Base-by-base conservation (phyloP, 2,329 filamentous ascomycete genomes). In the Trichoderma sp. region DNA sequence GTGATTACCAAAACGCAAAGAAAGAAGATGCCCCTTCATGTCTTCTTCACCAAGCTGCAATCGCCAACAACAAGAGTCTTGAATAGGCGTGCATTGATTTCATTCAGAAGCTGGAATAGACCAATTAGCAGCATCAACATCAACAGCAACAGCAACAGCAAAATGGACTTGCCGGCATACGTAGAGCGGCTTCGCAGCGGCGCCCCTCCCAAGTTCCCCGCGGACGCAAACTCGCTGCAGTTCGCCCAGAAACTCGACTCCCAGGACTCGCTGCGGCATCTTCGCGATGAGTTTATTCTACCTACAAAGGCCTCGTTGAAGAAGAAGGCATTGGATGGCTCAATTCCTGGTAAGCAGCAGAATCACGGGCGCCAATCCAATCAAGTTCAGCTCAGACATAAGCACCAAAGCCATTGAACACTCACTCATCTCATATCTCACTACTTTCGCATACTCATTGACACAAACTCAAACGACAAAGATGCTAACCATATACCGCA, bases 241-340 rank as follows among this genome's bases (percentile, higher is more conserved):
- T 89, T 85, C 78, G 87, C 88, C 2, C 79, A 78, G 73, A 75
- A 76, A 58, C 83, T 92, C 6, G 91, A 93, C 79, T 80, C 82
- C 0, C 83, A 88, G 75, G 91, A 93, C 77, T 81, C 85, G n/a
- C 80, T 94, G 51, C 81, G 82, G 18, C 82, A 85, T 71, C 86
- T 93, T 70, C 88, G 93, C 36, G 82, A 89, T 28, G 88, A 95
- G 75, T 97, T 95, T 79, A 86, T 92, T 62, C 90, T 97, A 60
- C 94, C 94, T 0, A 92, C 91, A 3, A 93, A 90, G 79, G 84
- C 83, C 11, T 93, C 94, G 53, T 81, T 96, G 60, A 90, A 87
- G 79, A 88, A 91, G 74, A 91, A 85, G 74, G 88, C 86, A 0
- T 80, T 93, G 11, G 81, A 84, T 21, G 84, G 83, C 24, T 79